Percentiles rank a stretch among this genome's conserved stretches.
phyloP scores from a whole-genome alignment of 2,329 filamentous ascomycete species.

The Lasiodiplodia citricola region DNA sequence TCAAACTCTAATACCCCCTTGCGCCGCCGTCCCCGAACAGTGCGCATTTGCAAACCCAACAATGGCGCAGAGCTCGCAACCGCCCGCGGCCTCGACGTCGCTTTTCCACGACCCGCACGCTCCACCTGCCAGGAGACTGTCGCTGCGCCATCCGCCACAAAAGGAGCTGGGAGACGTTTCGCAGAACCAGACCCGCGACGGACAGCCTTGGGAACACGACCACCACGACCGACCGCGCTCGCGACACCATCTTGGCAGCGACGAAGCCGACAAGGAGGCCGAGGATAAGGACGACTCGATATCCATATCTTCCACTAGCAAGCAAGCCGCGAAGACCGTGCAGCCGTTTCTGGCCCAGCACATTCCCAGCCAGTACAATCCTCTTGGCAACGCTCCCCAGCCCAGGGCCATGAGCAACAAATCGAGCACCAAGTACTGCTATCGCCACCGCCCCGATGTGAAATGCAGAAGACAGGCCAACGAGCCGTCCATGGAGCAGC shows the following conservation, averaged over 20 bases:
- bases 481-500: conserved; percentile 93
- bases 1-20: conserved; percentile 22
- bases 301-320: conserved; percentile 54
- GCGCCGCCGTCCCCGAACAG: conserved; percentile 6
- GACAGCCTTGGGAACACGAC: conserved; percentile 30
- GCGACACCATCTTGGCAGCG: conserved; percentile 36
- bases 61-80: conserved; percentile 24
- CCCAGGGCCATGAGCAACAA: conserved; percentile 53
- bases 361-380: conserved; percentile 87
- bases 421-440: conserved; percentile 90
- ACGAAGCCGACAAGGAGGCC: conserved; percentile 30
- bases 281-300: conserved; percentile 41
- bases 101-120: conserved; percentile 27
- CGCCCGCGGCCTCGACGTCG: conserved; percentile 19
- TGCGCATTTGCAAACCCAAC: conserved; percentile 1
- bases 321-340: conserved; percentile 77
- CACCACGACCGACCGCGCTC: conserved; percentile 37
- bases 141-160: conserved; percentile 25
- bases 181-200: conserved; percentile 6
- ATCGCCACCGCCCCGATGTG: conserved; percentile 89
- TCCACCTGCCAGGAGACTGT: conserved; percentile 24
- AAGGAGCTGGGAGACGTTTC: conserved; percentile 5
- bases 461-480: conserved; percentile 93
- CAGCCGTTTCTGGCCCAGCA: conserved; percentile 89
- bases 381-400: conserved; percentile 56